Conservation (phyloP, 371 early-diverging fungal genomes). For the Enterocytospora artemiae region DNA sequence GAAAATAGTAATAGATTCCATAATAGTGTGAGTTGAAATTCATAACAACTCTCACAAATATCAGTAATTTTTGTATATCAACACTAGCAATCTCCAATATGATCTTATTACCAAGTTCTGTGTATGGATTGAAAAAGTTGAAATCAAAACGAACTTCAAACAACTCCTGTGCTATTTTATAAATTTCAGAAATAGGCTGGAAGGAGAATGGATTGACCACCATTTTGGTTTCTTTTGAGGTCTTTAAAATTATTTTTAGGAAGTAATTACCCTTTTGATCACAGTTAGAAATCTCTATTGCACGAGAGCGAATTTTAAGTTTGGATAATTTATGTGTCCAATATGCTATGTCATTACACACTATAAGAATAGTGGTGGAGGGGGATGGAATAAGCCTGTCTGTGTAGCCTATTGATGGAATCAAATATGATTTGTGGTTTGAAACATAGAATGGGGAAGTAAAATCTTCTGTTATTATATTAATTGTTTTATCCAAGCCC, state of each 20-base stretch:
- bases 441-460: too few species aligned
- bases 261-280: not conserved
- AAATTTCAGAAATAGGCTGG: not conserved
- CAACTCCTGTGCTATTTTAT: not conserved
- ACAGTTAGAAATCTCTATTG: not conserved
- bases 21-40: slow-evolving; percentile 10
- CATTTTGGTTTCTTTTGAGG: not conserved
- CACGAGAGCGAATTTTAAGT: not conserved
- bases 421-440: too few species aligned
- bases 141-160: not conserved
- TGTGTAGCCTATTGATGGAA: too few species aligned
- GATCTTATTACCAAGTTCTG: not conserved
- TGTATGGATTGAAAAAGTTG: not conserved
- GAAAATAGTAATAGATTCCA: slow-evolving; percentile 7
- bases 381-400: too few species aligned
- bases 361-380: not conserved
- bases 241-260: slow-evolving; percentile 3
- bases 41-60: not conserved
- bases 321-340: not conserved
- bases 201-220: not conserved
- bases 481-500: too few species aligned
- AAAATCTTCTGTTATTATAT: too few species aligned
- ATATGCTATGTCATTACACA: not conserved
- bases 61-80: not conserved
- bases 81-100: not conserved